These are phyloP conservation scores for Backusella psychrophila DNA, from an alignment of 192 early-diverging fungal species.

Conservation along the genomic window DNA sequence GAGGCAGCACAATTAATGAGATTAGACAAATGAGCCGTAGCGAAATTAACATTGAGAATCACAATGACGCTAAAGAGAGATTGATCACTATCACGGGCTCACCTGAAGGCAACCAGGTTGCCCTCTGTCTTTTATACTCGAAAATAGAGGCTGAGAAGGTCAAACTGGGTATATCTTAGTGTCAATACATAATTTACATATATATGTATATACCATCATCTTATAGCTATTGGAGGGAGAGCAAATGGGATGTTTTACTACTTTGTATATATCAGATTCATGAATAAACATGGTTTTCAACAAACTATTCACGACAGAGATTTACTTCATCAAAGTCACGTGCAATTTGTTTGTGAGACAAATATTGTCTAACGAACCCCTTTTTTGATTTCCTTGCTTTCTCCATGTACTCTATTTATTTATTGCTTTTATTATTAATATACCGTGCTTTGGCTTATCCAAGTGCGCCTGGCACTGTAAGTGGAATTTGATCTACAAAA, in stretches of 20 bases:
- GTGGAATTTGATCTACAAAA: not conserved
- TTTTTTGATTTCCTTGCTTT: not conserved
- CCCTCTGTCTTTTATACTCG: conserved; percentile 86
- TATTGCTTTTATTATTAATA: not conserved
- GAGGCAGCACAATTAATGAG: conserved; percentile 78
- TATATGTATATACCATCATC: too few relatives aligned
- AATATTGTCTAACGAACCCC: not conserved
- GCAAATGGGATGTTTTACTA: too few relatives aligned
- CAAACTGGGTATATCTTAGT: not conserved
- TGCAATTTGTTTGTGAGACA: not conserved
- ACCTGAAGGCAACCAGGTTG: conserved; percentile 86
- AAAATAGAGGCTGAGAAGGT: conserved; percentile 80
- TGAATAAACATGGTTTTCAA: too few relatives aligned
- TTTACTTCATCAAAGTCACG: not conserved
- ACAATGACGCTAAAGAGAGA: conserved; percentile 66
- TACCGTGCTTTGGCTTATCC: not conserved
- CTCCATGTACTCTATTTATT: not conserved
- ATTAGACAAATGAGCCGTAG: conserved; percentile 75
- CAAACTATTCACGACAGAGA: too few relatives aligned
- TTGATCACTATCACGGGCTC: conserved; percentile 89
- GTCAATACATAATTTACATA: too few relatives aligned
- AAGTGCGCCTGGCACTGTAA: conserved; percentile 21
- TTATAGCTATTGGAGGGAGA: too few relatives aligned
- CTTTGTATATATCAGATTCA: too few relatives aligned
- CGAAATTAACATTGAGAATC: conserved; percentile 86